Base-by-base conservation (phyloP, 1,284 basidiomycete species). In the Cryptococcus sp. region DNA sequence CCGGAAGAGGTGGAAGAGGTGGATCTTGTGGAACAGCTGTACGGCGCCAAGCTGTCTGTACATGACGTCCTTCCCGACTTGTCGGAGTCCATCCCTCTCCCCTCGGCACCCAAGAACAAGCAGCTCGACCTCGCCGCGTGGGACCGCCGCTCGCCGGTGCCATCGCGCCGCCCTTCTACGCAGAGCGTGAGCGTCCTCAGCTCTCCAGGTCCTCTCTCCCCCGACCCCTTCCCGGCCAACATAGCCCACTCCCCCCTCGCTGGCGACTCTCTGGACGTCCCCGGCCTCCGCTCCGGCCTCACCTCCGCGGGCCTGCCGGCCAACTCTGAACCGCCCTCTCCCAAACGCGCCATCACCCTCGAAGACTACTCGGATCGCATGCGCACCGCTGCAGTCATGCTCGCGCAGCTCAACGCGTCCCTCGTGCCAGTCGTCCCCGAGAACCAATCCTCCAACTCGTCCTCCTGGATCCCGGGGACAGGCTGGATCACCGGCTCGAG, bases 361-460 rank as follows among this genome's bases (percentile, higher is more conserved):
- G 94, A 98, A 69, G 95, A 98, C 66, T 98, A 98, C 73, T 95
- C 95, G 0, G 91, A 97, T 68, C 85, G 95, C 44, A 98, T 98
- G 95, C 86, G 91, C 15, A 98, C 93, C 11, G 95, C 95, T 1
- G 95, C 96, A 3, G 87, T 98, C 67, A 98, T 99, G 95, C 85
- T 99, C 21, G 88, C 95, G 1, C 95, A 99, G 78, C 83, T 99
- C 44, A 97, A 94, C 66, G 86, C 91, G 0, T 93, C 85, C 59
- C 80, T 89, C 47, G 79, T 84, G 13, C 83, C 85, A 51, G 59
- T 70, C 2, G 62, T 39, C 55, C 79, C 81, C 2, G 76, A 74
- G 12, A 68, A 73, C 40, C 63, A 67, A 48, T 23, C 56, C 4
- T 36, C 48, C 12, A 33, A 33, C 28, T 61, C 73, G 7, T 72